Evolutionary conservation across 2,329 filamentous ascomycete genomes (phyloP).

Genomic region (Trichoderma oligosporum): DNA sequence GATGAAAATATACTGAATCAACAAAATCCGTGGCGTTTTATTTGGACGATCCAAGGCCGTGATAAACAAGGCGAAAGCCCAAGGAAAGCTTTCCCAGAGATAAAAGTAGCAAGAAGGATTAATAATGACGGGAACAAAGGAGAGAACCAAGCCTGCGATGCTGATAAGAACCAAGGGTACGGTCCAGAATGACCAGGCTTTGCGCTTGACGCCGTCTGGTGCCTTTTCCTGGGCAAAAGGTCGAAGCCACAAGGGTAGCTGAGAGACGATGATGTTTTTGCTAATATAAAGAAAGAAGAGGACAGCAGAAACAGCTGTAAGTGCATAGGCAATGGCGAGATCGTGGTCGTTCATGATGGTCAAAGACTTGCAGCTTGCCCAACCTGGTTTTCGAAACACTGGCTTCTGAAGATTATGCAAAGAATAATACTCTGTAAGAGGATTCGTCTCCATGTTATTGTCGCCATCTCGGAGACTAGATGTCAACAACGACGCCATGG

Average conservation of each 20-base stretch:
- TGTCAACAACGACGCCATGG: neutral
- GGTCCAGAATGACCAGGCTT: constrained; percentile 40
- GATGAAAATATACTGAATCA: constrained; percentile 38
- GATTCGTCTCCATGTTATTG: neutral
- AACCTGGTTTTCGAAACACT: neutral
- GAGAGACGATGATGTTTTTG: constrained; percentile 27
- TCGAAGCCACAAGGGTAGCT: constrained; percentile 39
- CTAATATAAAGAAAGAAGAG: constrained; percentile 30
- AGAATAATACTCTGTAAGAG: neutral
- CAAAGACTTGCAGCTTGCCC: neutral
- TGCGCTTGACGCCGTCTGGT: constrained; percentile 25
- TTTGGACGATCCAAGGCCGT: constrained; percentile 38
- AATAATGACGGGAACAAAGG: constrained; percentile 31
- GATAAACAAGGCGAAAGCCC: constrained; percentile 37
- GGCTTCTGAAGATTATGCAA: neutral
- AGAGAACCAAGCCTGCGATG: constrained; percentile 34
- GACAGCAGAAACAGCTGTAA: constrained; percentile 29
- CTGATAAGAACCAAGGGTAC: constrained; percentile 34
- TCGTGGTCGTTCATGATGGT: constrained; percentile 21
- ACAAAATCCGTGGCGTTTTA: constrained; percentile 40
- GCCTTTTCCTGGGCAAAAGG: constrained; percentile 43
- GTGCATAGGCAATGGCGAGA: constrained; percentile 22
- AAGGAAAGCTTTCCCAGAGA: constrained; percentile 39
- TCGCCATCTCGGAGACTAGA: neutral
- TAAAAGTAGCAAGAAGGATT: constrained; percentile 27